Conservation (phyloP, 768 basidiomycete species). For the Favolaschia claudopus region DNA sequence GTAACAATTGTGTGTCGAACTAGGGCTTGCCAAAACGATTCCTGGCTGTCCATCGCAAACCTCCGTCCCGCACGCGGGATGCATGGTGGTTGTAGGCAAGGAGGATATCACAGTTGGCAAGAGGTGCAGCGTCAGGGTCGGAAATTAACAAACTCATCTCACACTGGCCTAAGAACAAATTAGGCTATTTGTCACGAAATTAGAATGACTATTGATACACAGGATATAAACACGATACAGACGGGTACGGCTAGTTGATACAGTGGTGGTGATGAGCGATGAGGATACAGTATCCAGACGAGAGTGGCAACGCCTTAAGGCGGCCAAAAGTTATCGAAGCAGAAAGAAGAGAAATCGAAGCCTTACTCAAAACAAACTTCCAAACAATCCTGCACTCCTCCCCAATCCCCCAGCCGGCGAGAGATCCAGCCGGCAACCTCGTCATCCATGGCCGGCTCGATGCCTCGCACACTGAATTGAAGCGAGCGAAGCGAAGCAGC, state of each 20-base stretch:
- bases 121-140: no score
- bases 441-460: constrained; percentile 34
- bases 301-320: constrained; percentile 20
- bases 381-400: constrained; percentile 2
- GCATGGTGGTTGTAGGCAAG: no score
- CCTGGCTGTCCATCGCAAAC: no score
- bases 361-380: constrained; percentile 22
- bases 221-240: constrained; percentile 6
- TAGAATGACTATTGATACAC: constrained; percentile 22
- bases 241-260: no score
- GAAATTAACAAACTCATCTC: no score
- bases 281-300: no score
- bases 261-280: constrained; percentile 6
- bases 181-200: no score
- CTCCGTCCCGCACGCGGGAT: no score
- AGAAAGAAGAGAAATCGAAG: not conserved
- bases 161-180: no score
- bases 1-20: no score
- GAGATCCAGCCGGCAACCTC: constrained; percentile 36
- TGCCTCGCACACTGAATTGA: constrained; percentile 40
- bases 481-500: constrained; percentile 23
- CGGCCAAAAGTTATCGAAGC: constrained; percentile 14
- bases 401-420: constrained; percentile 31
- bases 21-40: no score
- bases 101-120: no score